These are phyloP conservation scores for Lachnellula hyalina DNA, from an alignment of 2,329 filamentous ascomycete genomes.

Conservation along the genomic window DNA sequence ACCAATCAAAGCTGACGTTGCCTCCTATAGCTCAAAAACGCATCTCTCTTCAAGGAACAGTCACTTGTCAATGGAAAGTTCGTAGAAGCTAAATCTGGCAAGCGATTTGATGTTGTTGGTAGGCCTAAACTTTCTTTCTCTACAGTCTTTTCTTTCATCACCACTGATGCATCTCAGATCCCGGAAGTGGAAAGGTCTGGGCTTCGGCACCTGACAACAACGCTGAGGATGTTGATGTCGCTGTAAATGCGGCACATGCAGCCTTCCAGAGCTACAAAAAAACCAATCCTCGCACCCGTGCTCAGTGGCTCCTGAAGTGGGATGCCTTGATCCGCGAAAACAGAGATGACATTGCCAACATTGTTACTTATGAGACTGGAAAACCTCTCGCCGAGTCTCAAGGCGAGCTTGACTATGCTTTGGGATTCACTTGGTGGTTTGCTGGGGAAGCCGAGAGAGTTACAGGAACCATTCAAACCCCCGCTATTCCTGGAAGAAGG, in stretches of 20 bases:
- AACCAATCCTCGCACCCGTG: constrained; percentile 53
- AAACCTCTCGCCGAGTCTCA: constrained; percentile 47
- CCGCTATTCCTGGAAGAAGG: constrained; percentile 56
- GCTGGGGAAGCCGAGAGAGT: constrained; percentile 56
- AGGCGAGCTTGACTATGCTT: constrained; percentile 48
- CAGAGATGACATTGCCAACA: constrained; percentile 55
- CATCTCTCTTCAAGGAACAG: constrained; percentile 48
- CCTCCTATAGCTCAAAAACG: constrained; percentile 44
- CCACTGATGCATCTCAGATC: constrained; percentile 35
- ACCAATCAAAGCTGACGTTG: constrained; percentile 1
- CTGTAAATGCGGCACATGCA: constrained; percentile 53
- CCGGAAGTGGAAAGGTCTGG: constrained; percentile 38
- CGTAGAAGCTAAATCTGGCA: constrained; percentile 50
- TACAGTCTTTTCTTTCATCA: not conserved
- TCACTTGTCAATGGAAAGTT: constrained; percentile 51
- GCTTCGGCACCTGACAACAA: constrained; percentile 39
- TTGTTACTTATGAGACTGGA: constrained; percentile 55
- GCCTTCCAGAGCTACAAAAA: constrained; percentile 57
- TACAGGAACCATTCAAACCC: constrained; percentile 55
- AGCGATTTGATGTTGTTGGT: constrained; percentile 53
- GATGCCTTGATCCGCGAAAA: constrained; percentile 58
- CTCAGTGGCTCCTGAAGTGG: constrained; percentile 60
- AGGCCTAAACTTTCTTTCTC: not conserved
- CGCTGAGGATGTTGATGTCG: constrained; percentile 54
- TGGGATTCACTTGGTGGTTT: constrained; percentile 51